These are phyloP conservation scores for Pelargonium citronellum DNA, from an alignment of 441 rosid genomes.

Conservation along the genomic window DNA sequence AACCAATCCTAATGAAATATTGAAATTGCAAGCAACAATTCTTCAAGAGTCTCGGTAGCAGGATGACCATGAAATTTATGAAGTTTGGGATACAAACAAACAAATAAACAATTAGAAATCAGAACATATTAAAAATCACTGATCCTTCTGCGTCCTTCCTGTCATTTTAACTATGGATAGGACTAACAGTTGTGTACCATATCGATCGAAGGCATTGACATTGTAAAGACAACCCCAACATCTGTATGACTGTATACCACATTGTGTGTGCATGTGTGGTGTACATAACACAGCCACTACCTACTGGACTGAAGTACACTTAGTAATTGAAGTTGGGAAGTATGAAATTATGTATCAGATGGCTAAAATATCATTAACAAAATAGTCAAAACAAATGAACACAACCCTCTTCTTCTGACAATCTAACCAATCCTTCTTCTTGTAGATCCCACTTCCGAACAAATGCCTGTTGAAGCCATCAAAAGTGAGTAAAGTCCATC, in stretches of 20 bases:
- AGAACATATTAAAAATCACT: neutral
- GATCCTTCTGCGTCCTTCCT: neutral
- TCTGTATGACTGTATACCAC: too few species aligned
- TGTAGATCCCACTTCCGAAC: constrained; percentile 67
- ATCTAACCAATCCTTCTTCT: constrained; percentile 52
- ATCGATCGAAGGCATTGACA: neutral
- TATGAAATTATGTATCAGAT: neutral
- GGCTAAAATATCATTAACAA: neutral
- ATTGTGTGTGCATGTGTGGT: neutral
- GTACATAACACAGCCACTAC: neutral
- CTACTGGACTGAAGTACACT: neutral
- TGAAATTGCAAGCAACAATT: neutral
- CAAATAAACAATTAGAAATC: neutral
- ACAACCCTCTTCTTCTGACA: constrained; percentile 78
- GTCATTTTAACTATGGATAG: neutral
- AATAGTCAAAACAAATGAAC: neutral
- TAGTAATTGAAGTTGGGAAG: neutral
- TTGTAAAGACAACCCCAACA: too few species aligned
- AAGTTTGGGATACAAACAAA: neutral
- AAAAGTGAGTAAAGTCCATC: constrained; percentile 15
- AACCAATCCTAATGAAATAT: neutral
- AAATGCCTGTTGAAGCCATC: constrained; percentile 48
- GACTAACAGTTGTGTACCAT: neutral
- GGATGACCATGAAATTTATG: neutral
- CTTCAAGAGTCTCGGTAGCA: neutral